Evolutionary conservation across 345 rosid species (phyloP).

Genomic region (Ailanthus altissimus): DNA sequence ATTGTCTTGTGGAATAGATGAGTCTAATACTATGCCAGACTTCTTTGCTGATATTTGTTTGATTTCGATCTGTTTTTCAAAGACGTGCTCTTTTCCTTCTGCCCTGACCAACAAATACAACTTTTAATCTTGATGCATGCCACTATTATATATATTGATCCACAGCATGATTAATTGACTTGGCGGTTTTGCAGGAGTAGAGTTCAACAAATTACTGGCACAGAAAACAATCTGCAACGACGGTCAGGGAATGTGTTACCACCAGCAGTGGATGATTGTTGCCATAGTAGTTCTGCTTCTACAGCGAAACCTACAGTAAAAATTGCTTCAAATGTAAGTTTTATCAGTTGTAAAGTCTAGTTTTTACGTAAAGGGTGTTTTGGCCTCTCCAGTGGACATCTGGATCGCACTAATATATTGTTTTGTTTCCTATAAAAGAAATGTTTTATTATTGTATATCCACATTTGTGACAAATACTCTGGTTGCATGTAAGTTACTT

Average conservation of each 20-base stretch:
- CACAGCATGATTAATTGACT: constrained; percentile 29
- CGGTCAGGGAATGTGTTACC: constrained; percentile 74
- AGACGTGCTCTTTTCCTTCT: neutral
- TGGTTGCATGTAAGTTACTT: neutral
- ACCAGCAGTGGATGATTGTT: constrained; percentile 71
- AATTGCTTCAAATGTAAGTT: constrained; percentile 62
- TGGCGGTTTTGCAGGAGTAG: constrained; percentile 57
- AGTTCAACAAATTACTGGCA: constrained; percentile 79
- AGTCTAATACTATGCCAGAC: neutral
- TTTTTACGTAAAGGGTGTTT: too few species aligned
- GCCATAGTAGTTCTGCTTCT: constrained; percentile 43
- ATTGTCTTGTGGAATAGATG: neutral
- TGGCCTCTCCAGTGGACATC: too few species aligned
- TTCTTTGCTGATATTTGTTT: neutral
- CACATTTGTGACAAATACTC: neutral
- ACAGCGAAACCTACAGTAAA: constrained; percentile 51
- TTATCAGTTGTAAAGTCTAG: neutral
- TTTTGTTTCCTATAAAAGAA: too few species aligned
- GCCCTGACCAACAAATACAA: neutral
- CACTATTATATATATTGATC: neutral
- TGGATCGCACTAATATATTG: too few species aligned
- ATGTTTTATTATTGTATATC: too few species aligned
- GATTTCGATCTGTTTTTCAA: neutral
- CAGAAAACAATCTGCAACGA: constrained; percentile 48
- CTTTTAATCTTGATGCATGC: neutral